phyloP scores from a whole-genome alignment of 2,329 filamentous ascomycete species.

The Aplosporella prunicola region DNA sequence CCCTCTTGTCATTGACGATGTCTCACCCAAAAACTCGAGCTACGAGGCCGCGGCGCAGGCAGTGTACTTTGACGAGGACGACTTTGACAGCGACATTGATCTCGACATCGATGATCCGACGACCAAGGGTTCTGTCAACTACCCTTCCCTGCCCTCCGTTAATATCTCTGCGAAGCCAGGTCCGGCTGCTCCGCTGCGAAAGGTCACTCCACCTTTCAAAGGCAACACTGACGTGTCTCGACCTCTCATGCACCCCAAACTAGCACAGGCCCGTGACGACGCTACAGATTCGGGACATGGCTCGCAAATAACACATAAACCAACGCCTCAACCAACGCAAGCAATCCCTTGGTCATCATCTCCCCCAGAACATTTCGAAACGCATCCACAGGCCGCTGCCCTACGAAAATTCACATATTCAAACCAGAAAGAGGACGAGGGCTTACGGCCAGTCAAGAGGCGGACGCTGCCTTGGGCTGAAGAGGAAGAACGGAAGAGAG shows the following conservation, averaged over 20 bases:
- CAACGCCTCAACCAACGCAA: slow-evolving; percentile 35
- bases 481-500: slow-evolving; percentile 28
- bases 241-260: no score
- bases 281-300: slow-evolving; percentile 5
- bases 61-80: slow-evolving; percentile 65
- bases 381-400: slow-evolving; percentile 17
- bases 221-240: no score
- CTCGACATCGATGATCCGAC: slow-evolving; percentile 58
- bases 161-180: background rate
- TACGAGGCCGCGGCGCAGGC: slow-evolving; percentile 27
- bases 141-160: slow-evolving; percentile 29
- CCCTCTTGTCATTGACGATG: slow-evolving; percentile 11
- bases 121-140: slow-evolving; percentile 34
- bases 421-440: slow-evolving; percentile 15
- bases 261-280: no score
- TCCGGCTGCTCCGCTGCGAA: background rate
- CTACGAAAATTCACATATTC: slow-evolving; percentile 7
- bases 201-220: background rate
- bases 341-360: slow-evolving; percentile 66
- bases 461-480: slow-evolving; percentile 54
- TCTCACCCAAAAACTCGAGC: slow-evolving; percentile 21
- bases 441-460: slow-evolving; percentile 45
- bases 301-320: slow-evolving; percentile 16
- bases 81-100: slow-evolving; percentile 77
- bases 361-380: slow-evolving; percentile 38